Percentiles rank a stretch among this genome's conserved stretches.
Conservation (phyloP, 2,329 filamentous ascomycete species). For the Periglandula ipomoeae region DNA sequence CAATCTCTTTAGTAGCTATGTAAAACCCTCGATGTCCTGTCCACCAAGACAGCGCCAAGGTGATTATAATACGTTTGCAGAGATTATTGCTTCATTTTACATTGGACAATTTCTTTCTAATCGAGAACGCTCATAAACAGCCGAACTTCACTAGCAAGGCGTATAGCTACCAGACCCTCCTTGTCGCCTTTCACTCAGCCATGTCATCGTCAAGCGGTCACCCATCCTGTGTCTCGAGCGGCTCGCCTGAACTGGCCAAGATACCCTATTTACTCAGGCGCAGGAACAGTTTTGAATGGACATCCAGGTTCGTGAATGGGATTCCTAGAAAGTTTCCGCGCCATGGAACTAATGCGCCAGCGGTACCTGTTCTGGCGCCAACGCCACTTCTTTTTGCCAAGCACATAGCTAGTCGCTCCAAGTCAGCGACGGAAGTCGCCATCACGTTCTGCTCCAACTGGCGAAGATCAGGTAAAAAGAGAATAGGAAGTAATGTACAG, state of each 20-base stretch:
- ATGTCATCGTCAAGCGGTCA: background rate
- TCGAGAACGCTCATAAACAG: too few relatives aligned
- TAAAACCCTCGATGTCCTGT: background rate
- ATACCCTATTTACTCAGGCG: background rate
- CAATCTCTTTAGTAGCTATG: background rate
- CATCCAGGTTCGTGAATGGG: background rate
- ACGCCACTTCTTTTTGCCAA: background rate
- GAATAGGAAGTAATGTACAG: background rate
- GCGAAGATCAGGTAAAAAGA: background rate
- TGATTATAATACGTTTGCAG: background rate
- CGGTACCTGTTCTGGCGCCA: background rate
- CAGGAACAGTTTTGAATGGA: background rate
- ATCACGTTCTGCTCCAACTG: background rate
- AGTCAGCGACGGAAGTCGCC: background rate
- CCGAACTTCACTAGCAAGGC: too few relatives aligned
- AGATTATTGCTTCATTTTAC: background rate
- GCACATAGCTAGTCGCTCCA: background rate
- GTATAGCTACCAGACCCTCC: background rate
- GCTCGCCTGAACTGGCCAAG: background rate
- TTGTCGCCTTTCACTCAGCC: background rate
- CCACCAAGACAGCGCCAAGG: background rate
- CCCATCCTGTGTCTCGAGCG: background rate
- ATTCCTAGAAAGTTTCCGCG: background rate
- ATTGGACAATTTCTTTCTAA: background rate
- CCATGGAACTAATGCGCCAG: background rate